Percentiles rank a stretch among this genome's conserved stretches.
Evolutionary conservation across 1,139 yeast genomes (phyloP).

Genomic region (Saccharomyces uvarum): DNA sequence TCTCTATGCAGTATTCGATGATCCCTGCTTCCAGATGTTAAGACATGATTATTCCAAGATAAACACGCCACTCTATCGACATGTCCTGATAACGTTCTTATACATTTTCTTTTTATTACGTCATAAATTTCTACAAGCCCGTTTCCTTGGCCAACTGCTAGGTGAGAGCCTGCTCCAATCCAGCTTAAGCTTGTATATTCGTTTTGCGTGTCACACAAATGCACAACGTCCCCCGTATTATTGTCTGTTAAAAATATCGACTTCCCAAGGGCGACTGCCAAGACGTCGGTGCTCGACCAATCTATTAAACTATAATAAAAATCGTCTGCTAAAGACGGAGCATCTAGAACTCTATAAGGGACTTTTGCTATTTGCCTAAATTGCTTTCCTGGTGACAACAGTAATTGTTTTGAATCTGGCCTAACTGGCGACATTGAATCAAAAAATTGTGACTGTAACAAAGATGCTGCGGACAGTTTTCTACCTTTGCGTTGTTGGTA

Average conservation of each 20-base stretch:
- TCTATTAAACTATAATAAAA: slow-evolving; percentile 86
- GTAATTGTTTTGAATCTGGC: slow-evolving; percentile 71
- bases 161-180: slow-evolving; percentile 90
- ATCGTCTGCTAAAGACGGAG: slow-evolving; percentile 92
- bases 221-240: slow-evolving; percentile 70
- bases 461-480: slow-evolving; percentile 48
- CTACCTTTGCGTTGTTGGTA: slow-evolving; percentile 62
- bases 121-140: slow-evolving; percentile 96
- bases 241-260: slow-evolving; percentile 91
- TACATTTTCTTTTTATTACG: slow-evolving; percentile 73
- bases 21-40: slow-evolving; percentile 85
- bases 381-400: slow-evolving; percentile 75
- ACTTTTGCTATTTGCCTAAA: slow-evolving; percentile 73
- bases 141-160: slow-evolving; percentile 82
- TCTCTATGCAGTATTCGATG: slow-evolving; percentile 80
- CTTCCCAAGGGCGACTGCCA: slow-evolving; percentile 87
- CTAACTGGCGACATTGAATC: slow-evolving; percentile 77
- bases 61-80: slow-evolving; percentile 74
- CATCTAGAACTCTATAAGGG: slow-evolving; percentile 90
- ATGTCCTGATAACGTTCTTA: slow-evolving; percentile 91
- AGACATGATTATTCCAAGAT: slow-evolving; percentile 89
- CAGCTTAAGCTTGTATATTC: slow-evolving; percentile 66
- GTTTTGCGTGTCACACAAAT: slow-evolving; percentile 47
- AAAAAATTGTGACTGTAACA: slow-evolving; percentile 60
- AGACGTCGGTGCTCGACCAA: slow-evolving; percentile 87